phyloP scores from a whole-genome alignment of 331 rosid genomes.

The Pyrus hybrid region DNA sequence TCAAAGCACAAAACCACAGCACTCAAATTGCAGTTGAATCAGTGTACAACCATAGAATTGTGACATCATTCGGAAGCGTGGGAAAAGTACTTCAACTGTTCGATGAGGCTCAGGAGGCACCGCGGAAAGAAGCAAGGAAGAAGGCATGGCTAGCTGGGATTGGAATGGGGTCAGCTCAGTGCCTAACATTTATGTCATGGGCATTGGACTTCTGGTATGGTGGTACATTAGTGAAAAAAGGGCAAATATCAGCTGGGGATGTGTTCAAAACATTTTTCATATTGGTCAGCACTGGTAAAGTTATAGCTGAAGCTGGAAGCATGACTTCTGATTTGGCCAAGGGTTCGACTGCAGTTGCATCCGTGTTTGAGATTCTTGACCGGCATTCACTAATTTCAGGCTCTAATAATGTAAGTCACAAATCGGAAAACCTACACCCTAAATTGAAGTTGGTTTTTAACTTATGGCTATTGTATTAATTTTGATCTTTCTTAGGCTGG shows the following conservation, averaged over 20 bases:
- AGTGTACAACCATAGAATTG: conserved; percentile 80
- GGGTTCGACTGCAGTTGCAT: conserved; percentile 70
- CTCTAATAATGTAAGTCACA: conserved; percentile 35
- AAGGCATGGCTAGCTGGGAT: conserved; percentile 87
- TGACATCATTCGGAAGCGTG: conserved; percentile 66
- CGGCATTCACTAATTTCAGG: conserved; percentile 59
- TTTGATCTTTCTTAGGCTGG: conserved; percentile 6
- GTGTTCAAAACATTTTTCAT: conserved; percentile 91
- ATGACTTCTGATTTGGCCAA: conserved; percentile 95
- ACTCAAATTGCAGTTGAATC: conserved; percentile 92
- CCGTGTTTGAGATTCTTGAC: conserved; percentile 85
- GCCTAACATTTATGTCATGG: conserved; percentile 93
- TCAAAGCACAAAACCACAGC: conserved; percentile 76
- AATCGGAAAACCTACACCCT: not conserved
- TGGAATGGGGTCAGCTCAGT: conserved; percentile 98
- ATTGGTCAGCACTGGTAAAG: conserved; percentile 87
- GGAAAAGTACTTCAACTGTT: conserved; percentile 53
- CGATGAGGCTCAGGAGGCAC: conserved; percentile 77
- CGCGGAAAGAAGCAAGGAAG: conserved; percentile 75
- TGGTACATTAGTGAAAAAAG: conserved; percentile 56
- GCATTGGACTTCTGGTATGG: conserved; percentile 97
- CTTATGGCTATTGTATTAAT: not conserved
- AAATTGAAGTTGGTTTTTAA: not conserved
- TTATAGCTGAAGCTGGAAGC: conserved; percentile 98
- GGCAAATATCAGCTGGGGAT: conserved; percentile 83